Base-by-base conservation (phyloP, 768 basidiomycete genomes). In the Amyloporia xantha region DNA sequence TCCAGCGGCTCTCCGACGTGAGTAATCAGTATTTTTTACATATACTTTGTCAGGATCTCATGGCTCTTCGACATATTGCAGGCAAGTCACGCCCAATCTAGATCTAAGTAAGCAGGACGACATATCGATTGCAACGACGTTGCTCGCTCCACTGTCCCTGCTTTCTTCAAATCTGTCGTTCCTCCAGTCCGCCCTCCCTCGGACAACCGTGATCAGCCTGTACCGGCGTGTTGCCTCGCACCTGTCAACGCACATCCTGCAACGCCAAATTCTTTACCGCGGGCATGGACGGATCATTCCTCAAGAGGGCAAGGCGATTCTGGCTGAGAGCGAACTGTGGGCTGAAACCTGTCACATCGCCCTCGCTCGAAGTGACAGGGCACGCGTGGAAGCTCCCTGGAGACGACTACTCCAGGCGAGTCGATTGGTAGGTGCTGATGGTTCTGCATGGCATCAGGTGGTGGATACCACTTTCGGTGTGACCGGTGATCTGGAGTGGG, bases 321-420 rank as follows among this genome's bases (percentile, higher is more conserved):
- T 71, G 19, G 76, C 77, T 1, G 93, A 98, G 64, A 81, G 79
- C 69, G 76, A 82, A 59, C 73, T 91, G 41, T 92, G 93, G 92
- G 74, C 84, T 4, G 86, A 90, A 66, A 85, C 87, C 5, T 88
- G 82, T 50, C 76, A 79, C 23, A 66, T 70, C 19, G 84, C 81
- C 2, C 66, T 91, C 33, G 63, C 65, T 33, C 66, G 76, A 35
- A 68, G 66, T 20, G 76, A 74, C 39, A 66, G 25, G 50, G 63
- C 11, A 48, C 75, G 71, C 45, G 75, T 84, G 1, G 84, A 86
- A 60, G 77, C 75, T 0, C 88, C 91, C 2, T 95, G 94, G 92
- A 68, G 76, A 43, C 74, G 74, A 48, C 69, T 94, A 30, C 61
- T 86, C 15, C 82, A 85, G 48, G 84, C 86, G 1, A 85, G 79